Conservation (phyloP, 768 basidiomycete species). For the Russula lepida region DNA sequence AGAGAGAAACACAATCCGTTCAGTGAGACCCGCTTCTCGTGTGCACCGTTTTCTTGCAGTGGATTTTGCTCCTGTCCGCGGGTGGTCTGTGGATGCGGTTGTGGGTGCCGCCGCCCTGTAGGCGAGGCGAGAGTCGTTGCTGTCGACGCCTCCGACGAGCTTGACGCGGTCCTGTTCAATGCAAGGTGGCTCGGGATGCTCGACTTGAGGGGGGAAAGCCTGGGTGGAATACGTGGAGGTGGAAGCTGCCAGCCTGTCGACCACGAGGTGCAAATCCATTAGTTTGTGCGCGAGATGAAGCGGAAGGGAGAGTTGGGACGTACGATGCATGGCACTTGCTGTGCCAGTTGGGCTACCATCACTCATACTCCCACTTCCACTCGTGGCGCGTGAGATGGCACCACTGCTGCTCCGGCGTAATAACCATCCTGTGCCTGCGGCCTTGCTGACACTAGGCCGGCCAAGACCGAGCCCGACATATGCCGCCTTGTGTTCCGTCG, state of each 20-base stretch:
- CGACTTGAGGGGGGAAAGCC: conserved; percentile 41
- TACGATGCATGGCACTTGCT: conserved; percentile 50
- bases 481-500: conserved; percentile 44
- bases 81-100: background rate
- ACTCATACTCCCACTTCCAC: conserved; percentile 49
- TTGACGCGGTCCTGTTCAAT: conserved; percentile 45
- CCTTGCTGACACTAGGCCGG: conserved; percentile 34
- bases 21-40: background rate
- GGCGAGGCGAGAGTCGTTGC: conserved; percentile 14
- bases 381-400: conserved; percentile 48
- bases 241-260: conserved; percentile 49
- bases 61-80: background rate
- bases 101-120: background rate
- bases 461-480: conserved; percentile 65
- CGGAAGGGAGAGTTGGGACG: conserved; percentile 29
- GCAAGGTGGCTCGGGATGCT: conserved; percentile 28
- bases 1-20: background rate
- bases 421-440: conserved; percentile 45
- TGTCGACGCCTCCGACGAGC: conserved; percentile 39
- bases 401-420: conserved; percentile 76
- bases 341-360: conserved; percentile 42
- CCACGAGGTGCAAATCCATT: background rate
- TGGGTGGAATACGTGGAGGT: conserved; percentile 40
- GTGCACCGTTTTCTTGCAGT: background rate
- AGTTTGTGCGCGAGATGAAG: background rate